Evolutionary conservation across 2,329 filamentous ascomycete species (phyloP).

Genomic region (Gremmenia infestans): DNA sequence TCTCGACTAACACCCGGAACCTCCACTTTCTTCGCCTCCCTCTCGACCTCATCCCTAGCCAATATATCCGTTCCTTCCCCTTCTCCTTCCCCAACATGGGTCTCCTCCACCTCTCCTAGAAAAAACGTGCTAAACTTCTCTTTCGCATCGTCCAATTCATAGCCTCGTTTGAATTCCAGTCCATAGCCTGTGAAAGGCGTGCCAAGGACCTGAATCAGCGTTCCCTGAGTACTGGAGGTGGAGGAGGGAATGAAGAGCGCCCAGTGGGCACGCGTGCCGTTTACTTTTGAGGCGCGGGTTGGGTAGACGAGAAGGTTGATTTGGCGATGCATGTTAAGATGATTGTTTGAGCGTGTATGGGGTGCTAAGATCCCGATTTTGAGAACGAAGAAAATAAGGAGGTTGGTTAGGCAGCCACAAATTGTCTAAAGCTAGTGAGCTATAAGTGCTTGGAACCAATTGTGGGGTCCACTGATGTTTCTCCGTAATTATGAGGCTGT

Average conservation of each 20-base stretch:
- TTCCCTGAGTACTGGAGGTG: neutral
- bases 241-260: constrained; percentile 2
- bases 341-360: neutral
- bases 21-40: neutral
- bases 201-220: neutral
- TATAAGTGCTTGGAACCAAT: too few relatives aligned
- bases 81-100: neutral
- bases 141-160: neutral
- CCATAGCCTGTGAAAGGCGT: neutral
- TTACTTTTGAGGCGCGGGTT: neutral
- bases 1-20: neutral
- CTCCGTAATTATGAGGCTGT: too few relatives aligned
- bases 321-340: neutral
- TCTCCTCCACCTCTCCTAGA: neutral
- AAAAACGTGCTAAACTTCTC: neutral
- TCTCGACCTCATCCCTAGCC: neutral
- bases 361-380: neutral
- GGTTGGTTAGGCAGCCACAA: too few relatives aligned
- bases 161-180: neutral
- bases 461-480: too few relatives aligned
- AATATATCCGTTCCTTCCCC: neutral
- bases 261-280: constrained; percentile 6
- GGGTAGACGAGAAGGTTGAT: constrained; percentile 4
- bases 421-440: too few relatives aligned
- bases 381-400: neutral